A percentile compares a stretch with the other conserved stretches of the same genome.
Evolutionary conservation across 2,329 filamentous ascomycete genomes (phyloP).

Genomic region (Scopulariopsis brevicaulis): DNA sequence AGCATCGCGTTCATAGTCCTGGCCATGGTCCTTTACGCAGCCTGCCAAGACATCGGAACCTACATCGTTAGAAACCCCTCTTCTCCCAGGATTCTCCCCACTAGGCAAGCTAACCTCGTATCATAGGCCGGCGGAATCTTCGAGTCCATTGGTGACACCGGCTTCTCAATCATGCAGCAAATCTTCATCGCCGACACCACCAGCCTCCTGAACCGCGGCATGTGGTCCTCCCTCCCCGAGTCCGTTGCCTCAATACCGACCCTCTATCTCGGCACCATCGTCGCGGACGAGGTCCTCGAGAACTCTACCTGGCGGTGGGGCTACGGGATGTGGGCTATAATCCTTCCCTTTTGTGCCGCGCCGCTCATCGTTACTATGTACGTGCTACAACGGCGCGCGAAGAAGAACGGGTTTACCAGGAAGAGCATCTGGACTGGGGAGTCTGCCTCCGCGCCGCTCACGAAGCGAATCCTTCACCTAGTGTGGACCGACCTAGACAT

Average conservation of each 20-base stretch:
- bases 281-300: conserved; percentile 21
- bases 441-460: conserved; percentile 6
- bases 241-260: conserved; percentile 19
- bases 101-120: background rate
- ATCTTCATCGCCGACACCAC: conserved; percentile 53
- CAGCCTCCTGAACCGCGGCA: conserved; percentile 45
- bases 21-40: conserved; percentile 45
- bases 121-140: conserved; percentile 39
- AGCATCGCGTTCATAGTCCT: conserved; percentile 19
- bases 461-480: conserved; percentile 11
- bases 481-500: conserved; percentile 21
- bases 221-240: conserved; percentile 48
- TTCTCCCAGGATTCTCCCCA: background rate
- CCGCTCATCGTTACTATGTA: conserved; percentile 20
- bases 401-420: conserved; percentile 9
- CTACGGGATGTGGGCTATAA: conserved; percentile 27
- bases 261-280: conserved; percentile 17
- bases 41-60: conserved; percentile 36
- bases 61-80: conserved; percentile 26
- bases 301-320: conserved; percentile 28
- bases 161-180: conserved; percentile 20
- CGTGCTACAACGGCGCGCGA: conserved; percentile 17
- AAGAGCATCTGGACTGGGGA: conserved; percentile 1
- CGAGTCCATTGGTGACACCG: conserved; percentile 41
- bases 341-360: conserved; percentile 19